These are phyloP conservation scores for Solanum hybrid DNA, from an alignment of 305 asterid species.

Conservation along the genomic window DNA sequence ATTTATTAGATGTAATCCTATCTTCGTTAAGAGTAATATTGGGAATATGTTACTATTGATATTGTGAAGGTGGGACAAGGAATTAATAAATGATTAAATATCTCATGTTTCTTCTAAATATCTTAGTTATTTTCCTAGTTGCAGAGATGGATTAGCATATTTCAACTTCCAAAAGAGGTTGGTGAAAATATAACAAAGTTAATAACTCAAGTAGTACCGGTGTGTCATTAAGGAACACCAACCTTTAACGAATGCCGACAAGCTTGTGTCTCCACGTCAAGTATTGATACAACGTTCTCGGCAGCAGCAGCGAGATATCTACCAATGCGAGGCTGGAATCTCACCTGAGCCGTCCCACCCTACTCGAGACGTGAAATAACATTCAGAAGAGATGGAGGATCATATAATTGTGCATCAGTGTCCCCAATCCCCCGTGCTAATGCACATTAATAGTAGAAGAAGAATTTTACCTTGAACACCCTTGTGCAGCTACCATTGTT, in stretches of 20 bases:
- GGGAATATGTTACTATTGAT: not conserved
- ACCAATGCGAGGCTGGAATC: conserved; percentile 94
- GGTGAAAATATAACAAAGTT: not conserved
- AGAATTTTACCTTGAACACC: conserved; percentile 59
- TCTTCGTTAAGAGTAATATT: not conserved
- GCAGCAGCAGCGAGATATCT: conserved; percentile 91
- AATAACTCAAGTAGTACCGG: not conserved
- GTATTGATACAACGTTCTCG: conserved; percentile 75
- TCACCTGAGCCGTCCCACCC: conserved; percentile 86
- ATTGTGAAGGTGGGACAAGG: not conserved
- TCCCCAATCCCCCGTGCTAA: not conserved
- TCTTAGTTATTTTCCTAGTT: not conserved
- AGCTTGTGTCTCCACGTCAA: conserved; percentile 72
- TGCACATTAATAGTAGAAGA: not conserved
- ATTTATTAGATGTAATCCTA: not conserved
- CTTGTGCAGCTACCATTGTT: conserved; percentile 62
- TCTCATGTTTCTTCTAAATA: not conserved
- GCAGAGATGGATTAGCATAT: conserved; percentile 1
- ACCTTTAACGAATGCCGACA: conserved; percentile 87
- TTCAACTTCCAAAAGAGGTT: not conserved
- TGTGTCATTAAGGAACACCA: not conserved
- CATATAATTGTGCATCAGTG: not conserved
- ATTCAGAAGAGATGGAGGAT: not conserved
- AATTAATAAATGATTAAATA: not conserved
- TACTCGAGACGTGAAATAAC: conserved; percentile 19